Evolutionary conservation across 225 moss, liverwort and hornwort genomes (phyloP).

Genomic region (Thuidium tamariscinum): DNA sequence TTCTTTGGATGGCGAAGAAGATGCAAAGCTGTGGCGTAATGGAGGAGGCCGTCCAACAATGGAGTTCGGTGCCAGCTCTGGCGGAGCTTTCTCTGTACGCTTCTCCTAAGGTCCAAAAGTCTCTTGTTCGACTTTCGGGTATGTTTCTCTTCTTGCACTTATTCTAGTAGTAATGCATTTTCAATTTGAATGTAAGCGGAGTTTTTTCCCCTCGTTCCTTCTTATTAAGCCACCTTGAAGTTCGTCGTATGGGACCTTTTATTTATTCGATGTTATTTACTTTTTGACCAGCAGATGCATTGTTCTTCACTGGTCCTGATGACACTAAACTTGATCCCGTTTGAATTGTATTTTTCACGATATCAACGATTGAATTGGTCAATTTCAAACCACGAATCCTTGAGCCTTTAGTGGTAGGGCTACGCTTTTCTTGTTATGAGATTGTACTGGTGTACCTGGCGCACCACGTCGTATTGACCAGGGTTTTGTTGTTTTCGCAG

Average conservation of each 20-base stretch:
- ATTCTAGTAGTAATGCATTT: background rate
- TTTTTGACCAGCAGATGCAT: background rate
- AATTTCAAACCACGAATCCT: background rate
- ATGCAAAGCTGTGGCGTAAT: constrained; percentile 42
- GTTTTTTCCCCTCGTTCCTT: background rate
- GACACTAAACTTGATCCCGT: background rate
- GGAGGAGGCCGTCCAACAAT: constrained; percentile 42
- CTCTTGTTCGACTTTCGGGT: constrained; percentile 68
- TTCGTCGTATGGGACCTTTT: background rate
- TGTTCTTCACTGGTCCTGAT: background rate
- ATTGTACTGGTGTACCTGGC: background rate
- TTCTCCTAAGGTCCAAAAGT: constrained; percentile 56
- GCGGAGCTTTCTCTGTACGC: constrained; percentile 50
- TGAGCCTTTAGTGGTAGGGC: background rate
- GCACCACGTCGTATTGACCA: background rate
- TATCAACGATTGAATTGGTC: background rate
- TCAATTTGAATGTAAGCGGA: background rate
- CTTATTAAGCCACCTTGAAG: background rate
- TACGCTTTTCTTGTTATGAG: background rate
- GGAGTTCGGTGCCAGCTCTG: constrained; percentile 47
- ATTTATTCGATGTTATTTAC: background rate
- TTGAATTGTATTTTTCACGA: background rate
- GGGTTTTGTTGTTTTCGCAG: background rate
- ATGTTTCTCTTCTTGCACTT: background rate
- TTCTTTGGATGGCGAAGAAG: constrained; percentile 74